Evolutionary conservation across 805 yeast genomes (phyloP), one percentile per base, ranked within the genome.

Genomic region (Candida chauliodis): DNA sequence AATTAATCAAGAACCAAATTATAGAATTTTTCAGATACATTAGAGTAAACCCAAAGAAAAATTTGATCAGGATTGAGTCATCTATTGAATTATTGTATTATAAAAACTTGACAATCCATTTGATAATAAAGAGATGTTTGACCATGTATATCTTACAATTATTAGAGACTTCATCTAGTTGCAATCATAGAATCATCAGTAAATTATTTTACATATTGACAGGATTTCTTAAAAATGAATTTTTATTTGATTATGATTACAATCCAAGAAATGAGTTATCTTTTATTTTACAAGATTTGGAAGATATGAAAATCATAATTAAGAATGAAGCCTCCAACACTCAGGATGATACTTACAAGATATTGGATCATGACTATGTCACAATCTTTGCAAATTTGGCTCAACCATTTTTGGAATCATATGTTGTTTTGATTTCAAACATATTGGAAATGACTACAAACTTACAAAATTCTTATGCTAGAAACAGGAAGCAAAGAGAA

Each of bases 81-180:
- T 59, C 76, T 8, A 72, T 78, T 56, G 81, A 75, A 55, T 63
- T 78, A 28, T 63, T 76, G 30, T 78, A 75, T 50, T 78, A 77
- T 57, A 75, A 81, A 45, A 78, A 78, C 54, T 73, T 75, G 51
- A 59, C 71, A 8, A 73, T 77, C 29, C 82, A 76, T 53, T 53
- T 77, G 52, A 68, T 78, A 42, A 72, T 77, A 23, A 66, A 71
- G 25, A 75, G 73, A 42, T 67, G 80, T 20, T 63, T 78, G 39
- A 68, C 67, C 3, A 61, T 75, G 19, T 63, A 72, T 31, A 43
- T 53, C 15, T 36, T 56, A n/a, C 30, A 34, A 17, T 30, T 37
- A 13, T 38, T 52, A 18, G 35, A 30, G 14, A 37, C 39, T 5
- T 34, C 42, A 5, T 26, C 31, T 17, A 33, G 42, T 16, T 30